Conservation (phyloP, 2,329 filamentous ascomycete genomes). For the Exophiala sp. region DNA sequence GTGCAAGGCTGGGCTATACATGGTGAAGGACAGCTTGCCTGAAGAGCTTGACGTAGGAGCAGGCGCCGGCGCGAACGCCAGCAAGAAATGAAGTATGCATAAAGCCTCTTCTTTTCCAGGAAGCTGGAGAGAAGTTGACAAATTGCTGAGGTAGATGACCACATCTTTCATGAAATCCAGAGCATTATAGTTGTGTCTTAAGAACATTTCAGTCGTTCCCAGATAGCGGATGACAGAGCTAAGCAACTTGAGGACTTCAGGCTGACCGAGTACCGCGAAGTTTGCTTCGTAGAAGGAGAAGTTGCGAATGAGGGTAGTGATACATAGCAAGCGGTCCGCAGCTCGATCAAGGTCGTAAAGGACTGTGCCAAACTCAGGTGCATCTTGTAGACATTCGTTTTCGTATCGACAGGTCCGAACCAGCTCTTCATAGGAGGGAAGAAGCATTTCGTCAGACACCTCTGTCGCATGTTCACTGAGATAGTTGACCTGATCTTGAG, state of each 20-base stretch:
- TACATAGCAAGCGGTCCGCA: conserved; percentile 81
- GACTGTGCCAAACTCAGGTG: conserved; percentile 68
- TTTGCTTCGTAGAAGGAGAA: conserved; percentile 83
- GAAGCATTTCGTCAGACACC: conserved; percentile 78
- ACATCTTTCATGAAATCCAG: conserved; percentile 97
- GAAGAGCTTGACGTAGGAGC: conserved; percentile 56
- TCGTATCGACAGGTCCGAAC: conserved; percentile 74
- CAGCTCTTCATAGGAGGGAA: conserved; percentile 84
- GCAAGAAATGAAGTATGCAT: conserved; percentile 80
- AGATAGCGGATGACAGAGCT: conserved; percentile 80
- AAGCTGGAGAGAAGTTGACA: conserved; percentile 74
- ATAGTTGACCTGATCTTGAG: conserved; percentile 79
- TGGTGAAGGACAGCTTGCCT: conserved; percentile 67
- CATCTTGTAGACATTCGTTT: conserved; percentile 66
- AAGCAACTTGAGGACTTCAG: conserved; percentile 76
- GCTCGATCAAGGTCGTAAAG: conserved; percentile 82
- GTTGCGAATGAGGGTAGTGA: conserved; percentile 89
- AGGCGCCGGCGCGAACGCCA: conserved; percentile 83
- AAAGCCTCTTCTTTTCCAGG: conserved; percentile 83
- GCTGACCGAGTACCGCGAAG: conserved; percentile 68
- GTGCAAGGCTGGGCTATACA: conserved; percentile 77
- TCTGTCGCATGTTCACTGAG: conserved; percentile 82
- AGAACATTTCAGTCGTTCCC: conserved; percentile 81
- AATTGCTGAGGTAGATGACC: conserved; percentile 83
- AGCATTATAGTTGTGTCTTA: conserved; percentile 78